Conservation (phyloP, 306 rosid species). For the Abrus precatorius region DNA sequence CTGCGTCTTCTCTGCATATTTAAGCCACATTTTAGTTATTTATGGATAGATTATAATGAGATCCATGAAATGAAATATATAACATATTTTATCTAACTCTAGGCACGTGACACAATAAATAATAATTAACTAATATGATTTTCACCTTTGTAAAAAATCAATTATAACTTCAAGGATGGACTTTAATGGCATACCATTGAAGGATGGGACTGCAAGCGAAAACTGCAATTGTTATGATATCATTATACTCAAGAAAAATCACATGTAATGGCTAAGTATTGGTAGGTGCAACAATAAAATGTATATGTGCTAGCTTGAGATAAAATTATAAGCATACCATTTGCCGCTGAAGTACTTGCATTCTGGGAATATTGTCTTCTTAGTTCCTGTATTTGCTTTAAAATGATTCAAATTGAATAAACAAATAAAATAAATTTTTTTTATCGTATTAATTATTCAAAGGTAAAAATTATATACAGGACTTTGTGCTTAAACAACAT, state of each 20-base stretch:
- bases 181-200: neutral
- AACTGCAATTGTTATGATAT: constrained; percentile 21
- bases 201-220: constrained; percentile 26
- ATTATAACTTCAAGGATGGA: constrained; percentile 1
- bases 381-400: constrained; percentile 15
- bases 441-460: neutral
- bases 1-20: constrained; percentile 33
- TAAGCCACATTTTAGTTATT: neutral
- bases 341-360: constrained; percentile 13
- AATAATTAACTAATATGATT: neutral
- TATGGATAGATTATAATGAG: neutral
- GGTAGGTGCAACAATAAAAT: neutral
- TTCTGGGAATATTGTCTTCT: neutral
- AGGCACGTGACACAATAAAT: constrained; percentile 5
- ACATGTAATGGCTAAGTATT: neutral
- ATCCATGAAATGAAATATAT: neutral
- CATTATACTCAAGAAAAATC: neutral
- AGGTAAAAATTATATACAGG: neutral
- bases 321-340: constrained; percentile 42
- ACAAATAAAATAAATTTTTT: constrained; percentile 2
- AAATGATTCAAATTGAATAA: neutral
- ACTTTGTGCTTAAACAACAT: no score
- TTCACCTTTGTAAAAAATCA: constrained; percentile 50
- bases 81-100: neutral
- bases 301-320: neutral